These are phyloP conservation scores for Globisporangium carolinianum DNA, from an alignment of 352 stramenopile species.

Conservation along the genomic window DNA sequence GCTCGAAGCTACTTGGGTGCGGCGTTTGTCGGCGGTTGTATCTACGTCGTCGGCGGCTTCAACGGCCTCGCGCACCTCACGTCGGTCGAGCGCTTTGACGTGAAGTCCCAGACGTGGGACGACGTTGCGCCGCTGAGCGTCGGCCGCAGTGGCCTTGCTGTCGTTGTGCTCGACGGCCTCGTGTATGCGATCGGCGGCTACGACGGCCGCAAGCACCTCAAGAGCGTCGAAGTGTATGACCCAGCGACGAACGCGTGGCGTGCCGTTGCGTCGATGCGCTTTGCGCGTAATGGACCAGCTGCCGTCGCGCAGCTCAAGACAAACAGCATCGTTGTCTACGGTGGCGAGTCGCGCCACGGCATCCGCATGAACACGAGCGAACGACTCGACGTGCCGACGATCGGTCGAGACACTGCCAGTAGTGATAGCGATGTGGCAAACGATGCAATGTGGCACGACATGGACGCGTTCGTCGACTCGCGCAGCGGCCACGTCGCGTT, in stretches of 20 bases:
- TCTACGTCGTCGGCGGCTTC: constrained; percentile 67
- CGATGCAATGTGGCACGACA: constrained; percentile 30
- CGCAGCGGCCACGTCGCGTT: constrained; percentile 61
- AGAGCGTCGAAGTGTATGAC: constrained; percentile 62
- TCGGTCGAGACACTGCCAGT: not conserved
- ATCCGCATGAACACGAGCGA: constrained; percentile 62
- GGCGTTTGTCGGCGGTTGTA: constrained; percentile 29
- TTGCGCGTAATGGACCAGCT: constrained; percentile 52
- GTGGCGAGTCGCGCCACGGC: constrained; percentile 58
- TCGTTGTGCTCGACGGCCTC: constrained; percentile 35
- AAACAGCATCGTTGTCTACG: constrained; percentile 57
- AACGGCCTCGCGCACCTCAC: constrained; percentile 57
- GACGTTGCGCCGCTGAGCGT: constrained; percentile 37
- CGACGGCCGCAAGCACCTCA: constrained; percentile 54
- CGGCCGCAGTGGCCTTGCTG: constrained; percentile 49
- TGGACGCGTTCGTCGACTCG: constrained; percentile 49
- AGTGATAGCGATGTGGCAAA: too few relatives aligned
- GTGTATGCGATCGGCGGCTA: constrained; percentile 67
- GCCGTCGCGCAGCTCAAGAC: constrained; percentile 36
- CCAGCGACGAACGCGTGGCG: constrained; percentile 40
- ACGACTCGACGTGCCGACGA: constrained; percentile 28
- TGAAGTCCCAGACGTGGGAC: constrained; percentile 42
- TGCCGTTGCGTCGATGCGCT: constrained; percentile 36
- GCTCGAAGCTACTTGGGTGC: constrained; percentile 58
- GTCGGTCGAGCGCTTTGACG: constrained; percentile 48